Evolutionary conservation across 2,329 filamentous ascomycete genomes (phyloP), one percentile per base, ranked within the genome.

Genomic region (Didymella exigua): DNA sequence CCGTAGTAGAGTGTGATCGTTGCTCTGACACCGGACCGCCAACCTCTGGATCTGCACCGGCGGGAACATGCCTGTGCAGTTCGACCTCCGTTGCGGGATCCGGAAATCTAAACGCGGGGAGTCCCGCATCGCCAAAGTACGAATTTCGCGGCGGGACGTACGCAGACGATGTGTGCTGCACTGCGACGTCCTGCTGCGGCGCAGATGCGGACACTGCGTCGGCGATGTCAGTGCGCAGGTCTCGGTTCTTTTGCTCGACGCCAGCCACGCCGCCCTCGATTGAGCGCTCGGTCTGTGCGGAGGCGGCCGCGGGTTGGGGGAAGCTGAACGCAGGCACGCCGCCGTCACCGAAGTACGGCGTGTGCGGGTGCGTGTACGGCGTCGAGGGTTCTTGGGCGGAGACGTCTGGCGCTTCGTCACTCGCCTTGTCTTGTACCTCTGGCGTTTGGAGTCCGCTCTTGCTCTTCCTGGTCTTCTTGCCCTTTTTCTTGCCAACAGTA

Each of bases 311-410:
- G 18, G 14, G 13, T 14, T n/a, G 19, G n/a, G 47, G 47, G 30
- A 49, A 49, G 5, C 21, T 36, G 30, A 49, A 49, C 43, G 47
- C 38, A 4, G 47, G 47, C 4, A 49, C 5, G 2, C 47, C 47
- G n/a, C 52, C 42, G 16, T 55, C 52, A 11, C 52, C 52, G 19
- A 55, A 55, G 19, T 50, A 55, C 1, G 47, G 26, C 1, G 38
- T 44, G 8, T 46, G 33, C 14, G 52, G 52, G 11, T 31, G 18
- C 10, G 14, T 30, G 24, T 53, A 47, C 36, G 24, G 43, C 18
- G 36, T 9, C 7, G 36, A n/a, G 14, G 36, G 5, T 13, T 38
- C 21, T 23, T 21, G 5, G 19, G 21, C 36, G 9, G 21, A 23
- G n/a, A 14, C 36, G 14, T 38, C 36, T 38, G 7, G 7, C 16